Conservation (phyloP, 495 filamentous ascomycete species). For the Zalerion maritima region DNA sequence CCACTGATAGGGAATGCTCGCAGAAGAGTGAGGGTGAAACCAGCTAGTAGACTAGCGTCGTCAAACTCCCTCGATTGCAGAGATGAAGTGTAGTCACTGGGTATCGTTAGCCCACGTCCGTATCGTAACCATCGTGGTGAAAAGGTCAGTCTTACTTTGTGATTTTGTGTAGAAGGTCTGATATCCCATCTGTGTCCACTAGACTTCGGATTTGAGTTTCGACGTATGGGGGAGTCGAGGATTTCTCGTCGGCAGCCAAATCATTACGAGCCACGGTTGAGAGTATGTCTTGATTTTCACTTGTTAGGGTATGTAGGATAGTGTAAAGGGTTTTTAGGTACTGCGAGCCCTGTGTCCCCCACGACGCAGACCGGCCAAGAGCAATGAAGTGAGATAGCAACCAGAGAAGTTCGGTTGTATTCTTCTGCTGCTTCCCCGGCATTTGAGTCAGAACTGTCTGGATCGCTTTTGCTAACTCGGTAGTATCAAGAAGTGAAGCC, state of each 20-base stretch:
- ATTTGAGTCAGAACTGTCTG: background rate
- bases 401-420: constrained; percentile 42
- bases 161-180: constrained; percentile 22
- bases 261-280: too few relatives aligned
- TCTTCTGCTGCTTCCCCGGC: constrained; percentile 1
- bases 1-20: constrained; percentile 69
- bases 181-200: constrained; percentile 25
- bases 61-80: too few relatives aligned
- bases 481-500: constrained; percentile 7
- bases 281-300: too few relatives aligned
- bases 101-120: too few relatives aligned
- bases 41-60: constrained; percentile 63
- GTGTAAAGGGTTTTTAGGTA: constrained; percentile 46
- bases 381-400: constrained; percentile 70
- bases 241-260: too few relatives aligned
- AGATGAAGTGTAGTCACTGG: too few relatives aligned
- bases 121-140: constrained; percentile 10
- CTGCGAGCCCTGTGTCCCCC: constrained; percentile 30
- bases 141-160: constrained; percentile 17
- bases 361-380: constrained; percentile 43
- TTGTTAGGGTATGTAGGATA: constrained; percentile 15
- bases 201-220: constrained; percentile 23
- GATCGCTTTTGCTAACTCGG: constrained; percentile 4
- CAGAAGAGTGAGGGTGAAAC: constrained; percentile 73
- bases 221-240: too few relatives aligned